A percentile compares a stretch with the other conserved stretches of the same genome.
Evolutionary conservation across 192 early-diverging fungal genomes (phyloP).

Genomic region (Backusella liffmaniae): DNA sequence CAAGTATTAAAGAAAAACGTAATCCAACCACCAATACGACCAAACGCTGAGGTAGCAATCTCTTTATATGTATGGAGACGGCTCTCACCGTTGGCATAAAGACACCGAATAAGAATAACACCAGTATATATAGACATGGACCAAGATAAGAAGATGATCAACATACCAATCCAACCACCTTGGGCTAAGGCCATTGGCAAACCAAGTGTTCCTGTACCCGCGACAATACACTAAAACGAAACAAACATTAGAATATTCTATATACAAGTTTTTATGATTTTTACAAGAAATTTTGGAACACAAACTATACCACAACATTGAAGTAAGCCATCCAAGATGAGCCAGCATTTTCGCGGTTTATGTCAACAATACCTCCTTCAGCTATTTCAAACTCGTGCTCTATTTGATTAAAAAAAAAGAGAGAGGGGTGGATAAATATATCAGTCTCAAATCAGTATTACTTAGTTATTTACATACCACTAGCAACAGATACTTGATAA

Average conservation of each 20-base stretch:
- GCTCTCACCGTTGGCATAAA: conserved; percentile 20
- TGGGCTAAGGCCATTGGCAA: conserved; percentile 74
- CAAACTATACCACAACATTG: conserved; percentile 34
- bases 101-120: conserved; percentile 26
- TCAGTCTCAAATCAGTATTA: background rate
- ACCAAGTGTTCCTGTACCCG: conserved; percentile 82
- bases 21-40: conserved; percentile 59
- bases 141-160: conserved; percentile 30
- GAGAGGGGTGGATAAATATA: background rate
- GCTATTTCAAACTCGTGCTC: conserved; percentile 4
- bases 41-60: conserved; percentile 72
- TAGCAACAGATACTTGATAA: background rate
- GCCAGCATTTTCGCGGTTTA: conserved; percentile 14
- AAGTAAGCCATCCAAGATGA: conserved; percentile 32
- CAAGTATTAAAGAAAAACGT: conserved; percentile 64
- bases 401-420: background rate
- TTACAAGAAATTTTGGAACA: no score
- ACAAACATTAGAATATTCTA: no score
- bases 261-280: no score
- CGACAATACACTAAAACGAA: conserved; percentile 46
- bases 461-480: background rate
- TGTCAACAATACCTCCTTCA: conserved; percentile 13
- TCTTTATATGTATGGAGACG: conserved; percentile 66
- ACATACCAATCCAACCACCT: conserved; percentile 53
- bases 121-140: conserved; percentile 21